Base-by-base conservation (phyloP, 2,329 filamentous ascomycete genomes). In the Boeremia lycopersici region DNA sequence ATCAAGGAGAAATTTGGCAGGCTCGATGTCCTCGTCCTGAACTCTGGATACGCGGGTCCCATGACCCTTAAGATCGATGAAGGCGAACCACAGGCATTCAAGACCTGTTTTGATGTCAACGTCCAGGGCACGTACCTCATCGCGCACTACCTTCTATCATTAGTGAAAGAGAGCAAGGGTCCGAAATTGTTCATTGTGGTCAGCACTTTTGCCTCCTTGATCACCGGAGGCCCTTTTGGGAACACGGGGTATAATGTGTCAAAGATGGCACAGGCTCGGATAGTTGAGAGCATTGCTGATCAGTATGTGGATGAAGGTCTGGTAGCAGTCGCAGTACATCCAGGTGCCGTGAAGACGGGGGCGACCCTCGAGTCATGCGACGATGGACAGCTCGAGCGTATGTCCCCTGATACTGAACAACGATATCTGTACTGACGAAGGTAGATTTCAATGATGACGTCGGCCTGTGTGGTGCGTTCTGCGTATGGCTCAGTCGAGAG, bases 191-290 rank as follows among this genome's bases (percentile, higher is more conserved):
- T 73, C 44, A 61, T 72, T 19, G 65, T 57, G 1, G 62, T 72
- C 2, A 59, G 61, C 1, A 66, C 62, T 3, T 76, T 73, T 53
- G 71, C 69, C 17, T 68, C 62, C 5, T 73, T 65, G 9, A 75
- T 78, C 4, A 67, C 74, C 2, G 63, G 66, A 6, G 78, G 76
- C 0, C 67, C 72, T 5, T 74, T 77, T 42, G 78, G 75, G 1
- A 79, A 77, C 56, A 66, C 64, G 6, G 65, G 63, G 30, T 71
- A 72, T 44, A 71, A 66, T 40, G 41, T 73, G 0, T 66, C 61
- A 12, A 71, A 72, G 42, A 66, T 72, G 45, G 68, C 69, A 15
- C 69, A 71, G 28, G 63, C 56, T 4, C 43, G 71, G 10, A 23
- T 73, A 3, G 43, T 69, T 0, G 69, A 73, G 55, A 65, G 65